Percentiles rank a stretch among this genome's conserved stretches.
Conservation (phyloP, 306 rosid species). For the Cyamopsis tetragonoloba region DNA sequence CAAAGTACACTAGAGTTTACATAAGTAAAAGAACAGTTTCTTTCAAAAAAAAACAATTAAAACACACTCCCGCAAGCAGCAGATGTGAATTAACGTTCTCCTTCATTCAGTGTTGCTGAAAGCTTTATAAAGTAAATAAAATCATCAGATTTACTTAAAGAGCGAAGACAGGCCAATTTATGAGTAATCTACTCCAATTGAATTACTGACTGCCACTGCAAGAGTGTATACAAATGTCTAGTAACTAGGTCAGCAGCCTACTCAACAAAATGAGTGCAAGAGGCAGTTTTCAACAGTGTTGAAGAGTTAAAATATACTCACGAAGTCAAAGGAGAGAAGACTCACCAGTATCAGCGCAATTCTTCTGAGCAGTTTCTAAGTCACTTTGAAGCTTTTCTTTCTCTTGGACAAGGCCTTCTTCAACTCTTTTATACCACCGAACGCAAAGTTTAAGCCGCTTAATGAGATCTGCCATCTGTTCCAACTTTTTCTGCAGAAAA, state of each 20-base stretch:
- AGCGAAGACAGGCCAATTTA: neutral
- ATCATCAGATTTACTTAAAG: neutral
- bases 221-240: neutral
- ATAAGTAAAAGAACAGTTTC: neutral
- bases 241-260: neutral
- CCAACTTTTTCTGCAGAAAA: conserved; percentile 54
- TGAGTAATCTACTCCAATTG: neutral
- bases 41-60: neutral
- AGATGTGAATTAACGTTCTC: neutral
- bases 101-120: neutral
- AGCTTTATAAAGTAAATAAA: neutral
- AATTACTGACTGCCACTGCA: neutral
- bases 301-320: neutral
- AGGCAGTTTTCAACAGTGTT: neutral
- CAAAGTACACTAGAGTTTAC: neutral
- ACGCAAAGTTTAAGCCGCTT: conserved; percentile 72
- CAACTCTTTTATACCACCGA: conserved; percentile 57
- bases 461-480: conserved; percentile 48
- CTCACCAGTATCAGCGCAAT: conserved; percentile 65
- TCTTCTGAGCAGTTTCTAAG: conserved; percentile 58
- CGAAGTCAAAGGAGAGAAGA: neutral
- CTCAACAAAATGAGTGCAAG: no score
- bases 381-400: conserved; percentile 60
- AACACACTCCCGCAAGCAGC: neutral
- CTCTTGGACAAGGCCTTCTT: conserved; percentile 53